phyloP scores from a whole-genome alignment of 2,329 filamentous ascomycete species.

The Aspergillus fumigatiaffinis region DNA sequence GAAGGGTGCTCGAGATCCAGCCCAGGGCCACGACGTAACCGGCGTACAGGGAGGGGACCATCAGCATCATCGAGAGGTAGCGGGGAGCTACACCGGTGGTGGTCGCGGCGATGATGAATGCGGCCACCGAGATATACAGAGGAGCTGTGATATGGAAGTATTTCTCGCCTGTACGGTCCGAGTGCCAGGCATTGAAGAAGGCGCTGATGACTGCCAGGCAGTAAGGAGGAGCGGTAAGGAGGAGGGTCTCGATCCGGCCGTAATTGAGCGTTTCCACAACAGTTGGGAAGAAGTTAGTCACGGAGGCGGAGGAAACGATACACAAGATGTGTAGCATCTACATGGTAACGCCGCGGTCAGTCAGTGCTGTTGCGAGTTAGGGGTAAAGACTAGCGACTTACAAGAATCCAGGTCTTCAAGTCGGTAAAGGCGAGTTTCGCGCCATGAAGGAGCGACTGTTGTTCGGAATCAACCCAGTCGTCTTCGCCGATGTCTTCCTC shows the following conservation, averaged over 20 bases:
- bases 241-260: conserved; percentile 55
- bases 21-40: conserved; percentile 65
- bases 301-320: conserved; percentile 54
- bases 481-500: conserved; percentile 63
- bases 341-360: not conserved
- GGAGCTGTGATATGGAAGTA: conserved; percentile 65
- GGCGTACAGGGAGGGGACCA: conserved; percentile 62
- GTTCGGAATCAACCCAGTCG: conserved; percentile 55
- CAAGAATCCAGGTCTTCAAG: conserved; percentile 58
- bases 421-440: conserved; percentile 56
- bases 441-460: conserved; percentile 50
- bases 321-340: conserved; percentile 56
- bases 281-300: conserved; percentile 68
- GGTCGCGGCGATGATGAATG: conserved; percentile 65
- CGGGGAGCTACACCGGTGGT: conserved; percentile 59
- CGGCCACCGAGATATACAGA: conserved; percentile 56
- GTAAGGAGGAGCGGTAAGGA: conserved; percentile 64
- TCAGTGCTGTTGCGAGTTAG: not conserved
- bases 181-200: conserved; percentile 64
- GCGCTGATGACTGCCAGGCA: conserved; percentile 58
- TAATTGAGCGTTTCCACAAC: conserved; percentile 68
- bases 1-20: conserved; percentile 74
- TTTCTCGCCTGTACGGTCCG: conserved; percentile 66
- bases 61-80: conserved; percentile 70
- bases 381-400: conserved; percentile 24